Base-by-base conservation (phyloP, 176 grass and related monocot species). In the Aechmea fasciata region DNA sequence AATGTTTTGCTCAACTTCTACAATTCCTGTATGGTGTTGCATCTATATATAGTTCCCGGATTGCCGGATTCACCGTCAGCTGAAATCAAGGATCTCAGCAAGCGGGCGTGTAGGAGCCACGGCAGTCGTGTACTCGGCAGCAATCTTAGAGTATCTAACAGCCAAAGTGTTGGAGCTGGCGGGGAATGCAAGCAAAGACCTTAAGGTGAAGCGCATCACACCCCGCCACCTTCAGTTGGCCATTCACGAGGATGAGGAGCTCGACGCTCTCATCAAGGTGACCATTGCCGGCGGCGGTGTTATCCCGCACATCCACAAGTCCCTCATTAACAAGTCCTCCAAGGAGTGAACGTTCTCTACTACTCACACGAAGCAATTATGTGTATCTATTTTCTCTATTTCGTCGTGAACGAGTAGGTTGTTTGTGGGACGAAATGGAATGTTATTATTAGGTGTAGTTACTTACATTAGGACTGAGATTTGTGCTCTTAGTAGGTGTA, bases 101-200 rank as follows among this genome's bases (percentile, higher is more conserved):
- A 70, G 82, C 29, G 89, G 89, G 0, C 82, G 85, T 63, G 89
- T 92, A 10, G 89, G 89, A 11, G 85, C 89, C n/a, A 92, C 89
- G 3, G 79, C 89, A 50, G 85, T 85, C 11, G 82, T 88, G 11
- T 91, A 91, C 51, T 91, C 82, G 6, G 85, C 81, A 0, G 84
- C 75, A 7, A 91, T 91, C 73, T 83, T 87, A 17, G 89, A 91
- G 76, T 91, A 91, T 66, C 65, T 87, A 2, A 87, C 89, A 11
- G 82, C 89, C 3, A 82, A 91, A 68, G 85, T 85, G 10, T 48
- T 91, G 10, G 85, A 87, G 81, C 72, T 87, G 54, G 89, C 89
- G 3, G 89, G 89, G 33, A 91, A 91, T 13, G 82, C 84, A 2
- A 91, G 84, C 79, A 91, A 91, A 82, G 88, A 91, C 64, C 75